A percentile compares a stretch with the other conserved stretches of the same genome.
Evolutionary conservation across 1,284 basidiomycete species (phyloP).

Genomic region (Ganoderma lucidum): DNA sequence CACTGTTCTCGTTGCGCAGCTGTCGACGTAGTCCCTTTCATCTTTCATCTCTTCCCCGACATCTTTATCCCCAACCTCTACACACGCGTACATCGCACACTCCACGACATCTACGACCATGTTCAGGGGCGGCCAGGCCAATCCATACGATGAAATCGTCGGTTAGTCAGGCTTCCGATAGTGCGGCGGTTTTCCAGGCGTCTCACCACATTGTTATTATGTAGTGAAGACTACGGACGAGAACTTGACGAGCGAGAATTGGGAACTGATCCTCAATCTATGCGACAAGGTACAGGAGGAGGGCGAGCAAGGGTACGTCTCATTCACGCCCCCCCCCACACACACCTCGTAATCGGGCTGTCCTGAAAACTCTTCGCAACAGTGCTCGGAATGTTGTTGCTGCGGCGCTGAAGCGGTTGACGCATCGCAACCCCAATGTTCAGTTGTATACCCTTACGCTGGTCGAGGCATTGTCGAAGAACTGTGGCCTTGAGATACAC

Average conservation of each 20-base stretch:
- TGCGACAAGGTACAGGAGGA: conserved; percentile 97
- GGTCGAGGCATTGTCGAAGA: conserved; percentile 90
- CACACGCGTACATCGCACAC: conserved; percentile 4
- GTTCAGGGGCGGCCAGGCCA: conserved; percentile 72
- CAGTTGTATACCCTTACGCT: conserved; percentile 94
- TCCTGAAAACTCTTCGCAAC: conserved; percentile 10
- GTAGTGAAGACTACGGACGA: conserved; percentile 94
- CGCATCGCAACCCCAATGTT: conserved; percentile 96
- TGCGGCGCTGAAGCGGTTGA: conserved; percentile 88
- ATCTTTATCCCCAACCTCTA: not conserved
- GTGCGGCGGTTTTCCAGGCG: not conserved
- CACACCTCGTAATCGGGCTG: not conserved
- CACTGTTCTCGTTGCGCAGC: conserved; percentile 28
- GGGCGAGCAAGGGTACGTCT: conserved; percentile 77
- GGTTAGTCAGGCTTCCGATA: conserved; percentile 60
- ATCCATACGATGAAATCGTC: conserved; percentile 95
- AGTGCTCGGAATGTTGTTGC: conserved; percentile 91
- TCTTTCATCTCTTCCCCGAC: conserved; percentile 21
- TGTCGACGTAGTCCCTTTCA: conserved; percentile 23
- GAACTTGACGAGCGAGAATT: conserved; percentile 93
- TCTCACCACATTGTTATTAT: conserved; percentile 11
- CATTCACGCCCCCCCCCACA: not conserved
- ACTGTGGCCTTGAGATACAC: conserved; percentile 84
- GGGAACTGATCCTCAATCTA: conserved; percentile 95
- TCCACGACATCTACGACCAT: conserved; percentile 45